phyloP scores from a whole-genome alignment of 2,329 filamentous ascomycete genomes.

The Balansia obtecta region DNA sequence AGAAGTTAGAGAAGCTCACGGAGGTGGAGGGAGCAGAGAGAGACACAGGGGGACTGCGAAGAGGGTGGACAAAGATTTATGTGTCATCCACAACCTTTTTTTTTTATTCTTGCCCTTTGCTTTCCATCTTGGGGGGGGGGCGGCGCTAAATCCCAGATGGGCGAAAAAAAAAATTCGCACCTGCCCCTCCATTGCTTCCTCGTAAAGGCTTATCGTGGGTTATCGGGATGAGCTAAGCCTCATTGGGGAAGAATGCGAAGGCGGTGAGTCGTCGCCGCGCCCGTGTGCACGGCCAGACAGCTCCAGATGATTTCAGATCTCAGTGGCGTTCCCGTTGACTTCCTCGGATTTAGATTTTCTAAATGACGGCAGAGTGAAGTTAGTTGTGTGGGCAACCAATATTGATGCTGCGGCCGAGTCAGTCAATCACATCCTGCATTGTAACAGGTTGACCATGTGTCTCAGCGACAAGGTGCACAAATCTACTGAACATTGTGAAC shows the following conservation, averaged over 20 bases:
- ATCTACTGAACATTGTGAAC: too few relatives aligned
- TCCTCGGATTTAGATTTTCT: constrained; percentile 68
- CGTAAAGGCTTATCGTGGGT: constrained; percentile 12
- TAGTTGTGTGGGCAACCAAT: too few relatives aligned
- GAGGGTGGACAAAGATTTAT: constrained; percentile 8
- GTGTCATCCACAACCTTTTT: constrained; percentile 11
- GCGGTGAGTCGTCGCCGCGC: constrained; percentile 9
- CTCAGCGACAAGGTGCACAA: too few relatives aligned
- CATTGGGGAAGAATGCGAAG: constrained; percentile 6
- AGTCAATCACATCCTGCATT: too few relatives aligned
- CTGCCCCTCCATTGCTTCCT: constrained; percentile 11
- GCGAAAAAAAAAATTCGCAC: constrained; percentile 13
- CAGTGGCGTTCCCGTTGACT: constrained; percentile 45
- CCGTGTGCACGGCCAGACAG: constrained; percentile 6
- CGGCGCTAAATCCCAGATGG: constrained; percentile 7
- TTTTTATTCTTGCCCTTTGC: constrained; percentile 6
- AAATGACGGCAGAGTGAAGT: too few relatives aligned
- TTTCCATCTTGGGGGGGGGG: not conserved
- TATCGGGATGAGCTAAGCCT: constrained; percentile 12
- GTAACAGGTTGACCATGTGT: too few relatives aligned
- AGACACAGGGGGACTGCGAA: constrained; percentile 1
- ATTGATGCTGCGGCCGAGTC: too few relatives aligned
- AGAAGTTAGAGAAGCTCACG: constrained; percentile 18
- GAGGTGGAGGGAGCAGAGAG: constrained; percentile 4
- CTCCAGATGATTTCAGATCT: constrained; percentile 5